Conservation (phyloP, 2,329 filamentous ascomycete species). For the Fusarium liriodendri region DNA sequence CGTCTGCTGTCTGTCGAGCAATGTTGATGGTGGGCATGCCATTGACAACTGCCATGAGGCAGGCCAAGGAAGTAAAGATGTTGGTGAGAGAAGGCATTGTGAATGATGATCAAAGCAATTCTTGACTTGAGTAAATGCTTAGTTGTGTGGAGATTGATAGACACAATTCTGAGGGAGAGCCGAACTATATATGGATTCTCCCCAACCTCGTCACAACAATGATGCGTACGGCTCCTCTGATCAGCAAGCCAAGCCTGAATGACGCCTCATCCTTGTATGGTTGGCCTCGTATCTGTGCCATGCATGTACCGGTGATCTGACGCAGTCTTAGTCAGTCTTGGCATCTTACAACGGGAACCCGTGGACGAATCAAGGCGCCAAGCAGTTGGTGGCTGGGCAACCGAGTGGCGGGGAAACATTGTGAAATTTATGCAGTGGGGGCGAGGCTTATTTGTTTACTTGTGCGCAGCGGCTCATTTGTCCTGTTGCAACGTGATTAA, state of each 20-base stretch:
- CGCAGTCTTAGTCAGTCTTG: background rate
- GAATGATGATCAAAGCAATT: background rate
- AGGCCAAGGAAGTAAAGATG: slow-evolving; percentile 6
- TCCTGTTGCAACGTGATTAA: background rate
- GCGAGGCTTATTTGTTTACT: background rate
- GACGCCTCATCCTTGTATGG: background rate
- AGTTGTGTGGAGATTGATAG: background rate
- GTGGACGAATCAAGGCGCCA: background rate
- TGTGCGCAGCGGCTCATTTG: background rate
- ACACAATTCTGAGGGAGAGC: background rate
- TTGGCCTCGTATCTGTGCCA: background rate
- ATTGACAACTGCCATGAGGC: slow-evolving; percentile 8
- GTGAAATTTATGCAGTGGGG: background rate
- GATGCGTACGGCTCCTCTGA: background rate
- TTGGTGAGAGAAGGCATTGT: slow-evolving; percentile 24
- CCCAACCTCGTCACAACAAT: background rate
- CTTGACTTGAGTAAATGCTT: background rate
- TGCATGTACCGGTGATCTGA: background rate
- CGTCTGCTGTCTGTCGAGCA: slow-evolving; percentile 12
- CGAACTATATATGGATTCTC: background rate
- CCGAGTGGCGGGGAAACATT: background rate
- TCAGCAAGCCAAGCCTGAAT: background rate
- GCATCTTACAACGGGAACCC: background rate
- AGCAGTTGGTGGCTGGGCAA: background rate
- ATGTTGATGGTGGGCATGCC: slow-evolving; percentile 7